Conservation (phyloP, 768 basidiomycete genomes). For the Mycena capillaripes region DNA sequence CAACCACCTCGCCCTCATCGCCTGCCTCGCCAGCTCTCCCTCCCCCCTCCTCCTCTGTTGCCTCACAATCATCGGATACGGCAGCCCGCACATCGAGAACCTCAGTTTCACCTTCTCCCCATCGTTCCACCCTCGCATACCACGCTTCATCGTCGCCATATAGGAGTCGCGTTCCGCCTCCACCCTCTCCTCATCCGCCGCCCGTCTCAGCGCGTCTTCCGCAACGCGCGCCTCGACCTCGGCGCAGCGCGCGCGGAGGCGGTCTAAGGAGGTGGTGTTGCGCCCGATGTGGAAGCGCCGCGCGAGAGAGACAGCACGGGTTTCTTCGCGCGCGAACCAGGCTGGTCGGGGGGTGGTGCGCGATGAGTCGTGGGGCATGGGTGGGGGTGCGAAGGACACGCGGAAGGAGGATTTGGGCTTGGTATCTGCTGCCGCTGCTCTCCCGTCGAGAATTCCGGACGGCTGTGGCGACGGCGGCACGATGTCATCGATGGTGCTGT, state of each 20-base stretch:
- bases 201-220: neutral
- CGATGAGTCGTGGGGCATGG: too few species aligned
- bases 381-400: neutral
- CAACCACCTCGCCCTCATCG: neutral
- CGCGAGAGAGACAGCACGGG: neutral
- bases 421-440: neutral
- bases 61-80: neutral
- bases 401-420: neutral
- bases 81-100: neutral
- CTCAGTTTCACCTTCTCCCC: too few species aligned
- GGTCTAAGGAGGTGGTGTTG: neutral
- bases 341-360: neutral
- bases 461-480: too few species aligned
- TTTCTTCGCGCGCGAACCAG: slow-evolving; percentile 1
- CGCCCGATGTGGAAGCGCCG: neutral
- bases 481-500: too few species aligned
- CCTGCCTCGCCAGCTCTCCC: neutral
- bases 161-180: neutral
- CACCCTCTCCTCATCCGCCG: neutral
- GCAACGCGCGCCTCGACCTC: neutral
- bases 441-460: neutral
- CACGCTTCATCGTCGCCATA: too few species aligned
- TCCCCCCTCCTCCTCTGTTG: neutral
- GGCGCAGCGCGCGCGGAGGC: neutral
- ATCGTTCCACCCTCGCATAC: too few species aligned